A percentile compares a stretch with the other conserved stretches of the same genome.
Evolutionary conservation across 306 rosid genomes (phyloP).

Genomic region (Sechiopsis laciniata): DNA sequence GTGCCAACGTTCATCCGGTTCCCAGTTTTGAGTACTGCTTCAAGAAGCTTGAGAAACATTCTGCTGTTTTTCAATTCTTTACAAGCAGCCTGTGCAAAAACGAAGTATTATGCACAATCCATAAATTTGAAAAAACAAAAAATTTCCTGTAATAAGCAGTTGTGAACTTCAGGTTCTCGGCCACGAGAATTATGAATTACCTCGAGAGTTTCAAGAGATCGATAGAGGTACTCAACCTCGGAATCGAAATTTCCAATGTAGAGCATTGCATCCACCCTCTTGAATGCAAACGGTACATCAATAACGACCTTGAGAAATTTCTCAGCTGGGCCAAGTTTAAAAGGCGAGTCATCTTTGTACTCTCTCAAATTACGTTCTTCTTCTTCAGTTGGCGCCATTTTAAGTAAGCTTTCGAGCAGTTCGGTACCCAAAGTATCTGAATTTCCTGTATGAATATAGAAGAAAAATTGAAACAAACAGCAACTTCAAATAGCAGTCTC

Average conservation of each 20-base stretch:
- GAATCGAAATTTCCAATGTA: conserved; percentile 89
- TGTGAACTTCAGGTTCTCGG: neutral
- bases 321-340: conserved; percentile 88
- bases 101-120: conserved; percentile 14
- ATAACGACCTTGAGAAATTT: conserved; percentile 79
- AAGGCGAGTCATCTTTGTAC: conserved; percentile 69
- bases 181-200: conserved; percentile 27
- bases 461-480: conserved; percentile 1
- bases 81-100: conserved; percentile 60
- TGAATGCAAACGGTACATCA: conserved; percentile 82
- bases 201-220: conserved; percentile 69
- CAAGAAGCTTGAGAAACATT: conserved; percentile 82
- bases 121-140: neutral
- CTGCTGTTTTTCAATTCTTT: conserved; percentile 61
- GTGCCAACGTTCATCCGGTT: conserved; percentile 94
- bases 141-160: neutral
- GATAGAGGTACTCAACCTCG: conserved; percentile 66
- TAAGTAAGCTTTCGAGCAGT: conserved; percentile 70
- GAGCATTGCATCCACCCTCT: conserved; percentile 88
- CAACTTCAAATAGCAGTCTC: neutral
- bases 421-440: conserved; percentile 73
- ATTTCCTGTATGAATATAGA: conserved; percentile 45
- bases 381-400: conserved; percentile 88
- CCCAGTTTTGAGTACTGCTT: conserved; percentile 87
- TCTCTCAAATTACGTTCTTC: conserved; percentile 66